Evolutionary conservation across 768 basidiomycete species (phyloP), one percentile per base, ranked within the genome.

Genomic region (Candolleomyces aberdarensis): DNA sequence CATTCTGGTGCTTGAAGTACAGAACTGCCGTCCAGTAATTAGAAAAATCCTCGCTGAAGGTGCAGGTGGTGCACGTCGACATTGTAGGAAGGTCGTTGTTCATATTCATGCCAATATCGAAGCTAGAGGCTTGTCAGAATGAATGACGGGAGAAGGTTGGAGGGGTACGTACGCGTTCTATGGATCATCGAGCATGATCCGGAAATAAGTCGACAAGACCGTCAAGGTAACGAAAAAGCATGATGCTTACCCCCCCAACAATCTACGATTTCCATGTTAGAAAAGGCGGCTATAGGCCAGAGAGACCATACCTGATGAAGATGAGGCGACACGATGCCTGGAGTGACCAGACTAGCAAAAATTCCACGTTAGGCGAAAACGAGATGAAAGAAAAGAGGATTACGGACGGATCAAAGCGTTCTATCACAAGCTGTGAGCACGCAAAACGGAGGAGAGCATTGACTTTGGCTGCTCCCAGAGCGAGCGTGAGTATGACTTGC

Each of bases 1-100:
- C 56, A 43, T 50, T 58, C 47, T 44, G 57, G 22, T 58, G 57
- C 36, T 58, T 58, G 57, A 58, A 58, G 47, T 58, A 58, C 19
- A 58, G 43, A 13, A 48, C 46, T 5, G 57, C 57, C 6, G 57
- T 58, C 57, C 57, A 58, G 48, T 58, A 58, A 22, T 58, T 58
- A 6, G 57, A 58, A 32, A 58, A 58, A 29, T 58, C 57, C 32
- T 58, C 57, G 48, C 47, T 49, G 48, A 47, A 58, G 11, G 57
- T 58, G 48, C 57, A 58, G 20, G 57, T 58, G 8, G 57, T 58
- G 57, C 57, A 58, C 5, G 57, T 58, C 31, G 53, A 55, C 31
- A 55, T 36, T 7, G 40, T 40, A 6, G 53, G 53, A 3, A 55
- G 53, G 39, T 55, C 53, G 53, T 55, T 40, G 31, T 55, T n/a